Conservation (phyloP, 495 filamentous ascomycete genomes). For the Neurospora pannonica region DNA sequence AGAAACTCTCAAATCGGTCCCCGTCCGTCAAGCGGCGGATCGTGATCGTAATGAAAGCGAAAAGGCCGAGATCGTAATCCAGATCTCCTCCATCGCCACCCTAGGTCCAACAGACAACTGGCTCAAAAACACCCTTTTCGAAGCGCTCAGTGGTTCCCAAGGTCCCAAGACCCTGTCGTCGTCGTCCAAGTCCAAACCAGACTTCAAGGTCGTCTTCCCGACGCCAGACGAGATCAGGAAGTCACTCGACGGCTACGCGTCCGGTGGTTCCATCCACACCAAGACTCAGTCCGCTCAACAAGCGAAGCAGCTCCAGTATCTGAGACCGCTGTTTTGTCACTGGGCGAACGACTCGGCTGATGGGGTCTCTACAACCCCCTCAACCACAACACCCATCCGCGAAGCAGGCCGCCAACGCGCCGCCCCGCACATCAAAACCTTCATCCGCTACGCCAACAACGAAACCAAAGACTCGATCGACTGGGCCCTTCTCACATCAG, state of each 20-base stretch:
- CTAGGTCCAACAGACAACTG: constrained; percentile 66
- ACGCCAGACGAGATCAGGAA: constrained; percentile 69
- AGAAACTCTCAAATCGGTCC: constrained; percentile 48
- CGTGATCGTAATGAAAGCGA: not conserved
- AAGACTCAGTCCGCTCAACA: constrained; percentile 61
- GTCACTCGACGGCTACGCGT: constrained; percentile 68
- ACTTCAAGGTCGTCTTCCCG: constrained; percentile 63
- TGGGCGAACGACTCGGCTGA: constrained; percentile 52
- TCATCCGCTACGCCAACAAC: constrained; percentile 56
- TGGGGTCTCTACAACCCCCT: constrained; percentile 12
- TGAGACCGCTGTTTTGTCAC: constrained; percentile 59
- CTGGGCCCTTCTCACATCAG: constrained; percentile 80
- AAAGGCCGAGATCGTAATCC: constrained; percentile 54
- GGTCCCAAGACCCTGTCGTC: not conserved
- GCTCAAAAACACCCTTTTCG: constrained; percentile 59
- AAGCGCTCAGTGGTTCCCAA: constrained; percentile 29
- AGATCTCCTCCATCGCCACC: constrained; percentile 78
- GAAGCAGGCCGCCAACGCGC: constrained; percentile 59
- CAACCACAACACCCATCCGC: not conserved
- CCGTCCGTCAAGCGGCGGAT: constrained; percentile 11
- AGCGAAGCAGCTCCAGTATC: constrained; percentile 62
- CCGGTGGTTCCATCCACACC: constrained; percentile 75
- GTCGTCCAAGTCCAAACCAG: constrained; percentile 8
- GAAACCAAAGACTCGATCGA: constrained; percentile 72
- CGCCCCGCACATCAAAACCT: constrained; percentile 88